phyloP scores from a whole-genome alignment of 2,329 filamentous ascomycete species.

The Talaromyces sp. region DNA sequence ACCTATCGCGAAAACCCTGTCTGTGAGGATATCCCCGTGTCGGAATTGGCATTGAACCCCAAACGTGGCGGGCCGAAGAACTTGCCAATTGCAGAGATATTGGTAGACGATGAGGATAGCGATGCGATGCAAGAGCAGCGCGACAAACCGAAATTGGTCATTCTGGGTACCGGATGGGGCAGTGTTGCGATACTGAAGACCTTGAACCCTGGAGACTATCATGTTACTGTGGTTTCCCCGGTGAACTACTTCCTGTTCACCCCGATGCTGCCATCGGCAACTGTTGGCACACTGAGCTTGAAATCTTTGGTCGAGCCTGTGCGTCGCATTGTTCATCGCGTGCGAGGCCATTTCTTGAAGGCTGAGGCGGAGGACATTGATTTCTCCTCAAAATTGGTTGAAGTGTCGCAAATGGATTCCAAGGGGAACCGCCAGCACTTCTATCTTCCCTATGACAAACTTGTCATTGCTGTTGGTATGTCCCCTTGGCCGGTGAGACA shows the following conservation, averaged over 20 bases:
- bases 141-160: constrained; percentile 86
- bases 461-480: constrained; percentile 77
- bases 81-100: constrained; percentile 78
- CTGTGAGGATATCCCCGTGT: constrained; percentile 71
- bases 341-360: constrained; percentile 84
- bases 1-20: constrained; percentile 73
- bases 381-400: constrained; percentile 84
- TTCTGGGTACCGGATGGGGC: constrained; percentile 92
- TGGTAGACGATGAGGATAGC: constrained; percentile 83
- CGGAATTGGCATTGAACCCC: constrained; percentile 73
- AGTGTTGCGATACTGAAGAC: constrained; percentile 88
- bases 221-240: constrained; percentile 90
- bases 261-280: constrained; percentile 94
- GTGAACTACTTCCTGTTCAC: constrained; percentile 98
- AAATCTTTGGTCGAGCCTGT: constrained; percentile 90
- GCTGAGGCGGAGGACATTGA: constrained; percentile 83
- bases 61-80: constrained; percentile 88
- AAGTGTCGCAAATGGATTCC: constrained; percentile 68
- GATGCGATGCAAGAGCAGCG: constrained; percentile 64
- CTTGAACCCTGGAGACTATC: constrained; percentile 83
- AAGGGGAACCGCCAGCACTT: constrained; percentile 71
- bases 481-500: constrained; percentile 2
- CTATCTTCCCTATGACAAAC: constrained; percentile 95
- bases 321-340: constrained; percentile 68
- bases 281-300: constrained; percentile 88